Evolutionary conservation across 495 filamentous ascomycete species (phyloP), one percentile per base, ranked within the genome.

Genomic region (Hypoxylon trugodes): DNA sequence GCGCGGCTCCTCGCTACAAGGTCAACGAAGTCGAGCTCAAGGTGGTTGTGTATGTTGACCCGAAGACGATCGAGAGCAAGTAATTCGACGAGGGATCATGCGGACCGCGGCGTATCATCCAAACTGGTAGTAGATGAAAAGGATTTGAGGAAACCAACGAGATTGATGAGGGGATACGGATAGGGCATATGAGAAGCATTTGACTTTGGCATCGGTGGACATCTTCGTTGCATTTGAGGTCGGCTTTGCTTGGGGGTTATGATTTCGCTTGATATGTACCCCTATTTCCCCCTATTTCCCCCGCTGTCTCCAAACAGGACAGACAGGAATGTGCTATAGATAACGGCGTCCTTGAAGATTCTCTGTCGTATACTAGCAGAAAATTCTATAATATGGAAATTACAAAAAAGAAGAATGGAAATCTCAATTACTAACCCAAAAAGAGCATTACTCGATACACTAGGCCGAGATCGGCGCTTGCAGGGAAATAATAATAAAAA

Each of bases 381-480:
- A 22, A 42, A 45, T 9, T 26, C 8, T 19, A 25, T 45, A 24
- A 19, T n/a, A 1, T 43, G 9, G 15, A 42, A 19, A 8, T 37
- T 37, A 30, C n/a, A n/a, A n/a, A n/a, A n/a, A n/a, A n/a, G n/a
- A n/a, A n/a, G n/a, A 46, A 18, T 12, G 22, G 37, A 28, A 12
- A 38, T 35, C 35, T 50, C 33, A 42, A 36, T 26, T 40, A n/a
- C 28, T 51, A 55, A 55, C 26, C 50, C 22, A 10, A 16, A 37
- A 36, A 33, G 25, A 45, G 36, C 10, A 4, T 32, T 16, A 28
- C n/a, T 24, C 16, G 41, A 26, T 32, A n/a, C 22, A 24, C 24
- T 25, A 4, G 47, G 50, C 62, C 62, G 62, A 66, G 22, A 66
- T 60, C 62, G 62, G 62, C 50, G 55, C 37, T 33, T 16, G 28